A percentile compares a stretch with the other conserved stretches of the same genome.
These are phyloP conservation scores for Neurospora hispaniola DNA, from an alignment of 495 filamentous ascomycete species.

Conservation along the genomic window DNA sequence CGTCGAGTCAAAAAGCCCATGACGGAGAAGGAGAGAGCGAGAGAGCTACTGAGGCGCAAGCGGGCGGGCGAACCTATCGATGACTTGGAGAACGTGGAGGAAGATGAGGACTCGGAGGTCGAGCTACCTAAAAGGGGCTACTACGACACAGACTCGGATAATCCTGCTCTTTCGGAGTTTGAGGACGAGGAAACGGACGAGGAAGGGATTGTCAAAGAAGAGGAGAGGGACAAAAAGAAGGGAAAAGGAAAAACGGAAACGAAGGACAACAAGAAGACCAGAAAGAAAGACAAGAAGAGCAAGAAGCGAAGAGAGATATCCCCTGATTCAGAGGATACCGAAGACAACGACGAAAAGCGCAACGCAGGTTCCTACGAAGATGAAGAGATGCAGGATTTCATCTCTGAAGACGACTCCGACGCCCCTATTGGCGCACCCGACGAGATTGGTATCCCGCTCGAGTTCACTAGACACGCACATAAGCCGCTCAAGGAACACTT, in stretches of 20 bases:
- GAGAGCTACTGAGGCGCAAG: constrained; percentile 18
- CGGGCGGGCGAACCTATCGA: constrained; percentile 46
- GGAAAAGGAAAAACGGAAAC: neutral
- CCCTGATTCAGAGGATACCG: constrained; percentile 11
- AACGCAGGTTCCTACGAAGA: constrained; percentile 26
- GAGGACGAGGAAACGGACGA: constrained; percentile 32
- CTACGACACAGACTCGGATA: constrained; percentile 34
- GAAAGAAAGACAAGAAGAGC: neutral
- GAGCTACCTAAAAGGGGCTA: constrained; percentile 15
- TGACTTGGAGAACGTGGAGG: constrained; percentile 29
- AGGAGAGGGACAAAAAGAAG: constrained; percentile 2
- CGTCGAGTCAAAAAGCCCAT: constrained; percentile 1
- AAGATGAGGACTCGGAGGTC: constrained; percentile 10
- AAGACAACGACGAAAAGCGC: constrained; percentile 18
- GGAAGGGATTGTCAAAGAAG: constrained; percentile 17
- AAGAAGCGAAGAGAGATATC: neutral
- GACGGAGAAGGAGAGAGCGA: constrained; percentile 19
- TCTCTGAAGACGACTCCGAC: constrained; percentile 52
- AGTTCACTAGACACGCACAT: constrained; percentile 56
- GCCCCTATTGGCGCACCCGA: constrained; percentile 52
- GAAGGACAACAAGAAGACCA: constrained; percentile 6
- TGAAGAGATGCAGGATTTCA: constrained; percentile 60
- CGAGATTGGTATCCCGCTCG: constrained; percentile 50
- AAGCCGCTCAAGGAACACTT: constrained; percentile 69
- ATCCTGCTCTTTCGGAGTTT: constrained; percentile 31